Evolutionary conservation across 345 rosid species (phyloP), one percentile per base, ranked within the genome.

Genomic region (Populus pruinosa): DNA sequence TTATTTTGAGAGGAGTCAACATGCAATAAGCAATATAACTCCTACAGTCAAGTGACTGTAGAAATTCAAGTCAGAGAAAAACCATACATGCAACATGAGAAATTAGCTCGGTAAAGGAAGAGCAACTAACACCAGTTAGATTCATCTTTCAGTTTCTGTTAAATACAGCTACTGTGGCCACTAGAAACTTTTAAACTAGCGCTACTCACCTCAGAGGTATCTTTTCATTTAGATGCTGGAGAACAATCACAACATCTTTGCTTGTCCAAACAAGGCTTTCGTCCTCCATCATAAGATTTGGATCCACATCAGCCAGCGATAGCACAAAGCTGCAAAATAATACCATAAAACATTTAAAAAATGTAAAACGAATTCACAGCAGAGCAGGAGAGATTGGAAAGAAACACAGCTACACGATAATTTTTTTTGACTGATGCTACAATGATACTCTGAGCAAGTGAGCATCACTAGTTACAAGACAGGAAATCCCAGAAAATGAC

Each of bases 211-310:
- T 96, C 73, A 96, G 78, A 70, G 98, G 98, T 90, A 96, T 91
- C 84, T 92, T 89, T 74, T 91, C 92, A 80, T 82, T 90, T 83
- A 89, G 92, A 86, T 96, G 99, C 89, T 96, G 88, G 82, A 96
- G 95, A 63, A 93, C 98, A 78, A 96, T 94, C 80, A 89, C 95
- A 71, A 92, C 99, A 86, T 93, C 99, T 63, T 81, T 91, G 82
- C 92, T 87, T 18, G 98, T 91, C 99, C 99, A 96, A 74, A 96
- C 97, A 69, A 96, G 93, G 88, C 97, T 92, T 79, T 91, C 98
- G 73, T 94, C 99, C 84, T 96, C 98, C 98, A 96, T 92, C 97
- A 90, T 88, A 77, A 93, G 98, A 74, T 81, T 82, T 67, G 92
- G 87, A 72, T 96, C 99, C 80, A 94, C 97, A 84, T 96, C 99